Evolutionary conservation across 1,284 basidiomycete genomes (phyloP).

Genomic region (Phlebopus sp.): DNA sequence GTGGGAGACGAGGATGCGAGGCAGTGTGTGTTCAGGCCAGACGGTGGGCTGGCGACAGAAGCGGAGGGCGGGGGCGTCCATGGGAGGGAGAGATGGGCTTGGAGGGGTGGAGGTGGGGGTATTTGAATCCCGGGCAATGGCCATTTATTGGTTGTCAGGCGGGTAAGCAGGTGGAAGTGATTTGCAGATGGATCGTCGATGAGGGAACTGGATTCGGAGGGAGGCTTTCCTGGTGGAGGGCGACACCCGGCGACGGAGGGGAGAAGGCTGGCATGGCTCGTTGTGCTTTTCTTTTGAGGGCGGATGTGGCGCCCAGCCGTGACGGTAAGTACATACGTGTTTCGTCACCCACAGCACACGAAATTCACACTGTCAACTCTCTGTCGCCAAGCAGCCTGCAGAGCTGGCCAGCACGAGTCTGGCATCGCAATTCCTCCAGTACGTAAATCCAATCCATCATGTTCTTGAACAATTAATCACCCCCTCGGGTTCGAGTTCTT

Average conservation of each 20-base stretch:
- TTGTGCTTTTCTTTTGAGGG: conserved; percentile 22
- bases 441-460: too few relatives aligned
- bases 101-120: conserved; percentile 9
- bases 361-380: conserved; percentile 30
- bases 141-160: conserved; percentile 36
- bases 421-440: background rate
- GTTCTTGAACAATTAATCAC: background rate
- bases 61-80: conserved; percentile 14
- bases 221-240: too few relatives aligned
- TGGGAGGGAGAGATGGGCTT: conserved; percentile 10
- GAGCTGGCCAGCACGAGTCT: background rate
- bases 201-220: background rate
- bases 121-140: conserved; percentile 34
- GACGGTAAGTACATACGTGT: conserved; percentile 26
- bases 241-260: too few relatives aligned
- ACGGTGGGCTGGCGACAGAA: conserved; percentile 18
- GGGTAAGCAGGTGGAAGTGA: too few relatives aligned
- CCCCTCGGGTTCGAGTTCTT: conserved; percentile 1
- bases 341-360: conserved; percentile 27
- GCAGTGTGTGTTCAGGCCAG: conserved; percentile 7
- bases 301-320: conserved; percentile 6
- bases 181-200: conserved; percentile 15
- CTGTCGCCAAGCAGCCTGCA: conserved; percentile 15
- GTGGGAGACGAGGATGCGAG: conserved; percentile 5
- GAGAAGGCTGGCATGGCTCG: too few relatives aligned